Base-by-base conservation (phyloP, 2,329 filamentous ascomycete genomes). In the Aspergillus neoniger region DNA sequence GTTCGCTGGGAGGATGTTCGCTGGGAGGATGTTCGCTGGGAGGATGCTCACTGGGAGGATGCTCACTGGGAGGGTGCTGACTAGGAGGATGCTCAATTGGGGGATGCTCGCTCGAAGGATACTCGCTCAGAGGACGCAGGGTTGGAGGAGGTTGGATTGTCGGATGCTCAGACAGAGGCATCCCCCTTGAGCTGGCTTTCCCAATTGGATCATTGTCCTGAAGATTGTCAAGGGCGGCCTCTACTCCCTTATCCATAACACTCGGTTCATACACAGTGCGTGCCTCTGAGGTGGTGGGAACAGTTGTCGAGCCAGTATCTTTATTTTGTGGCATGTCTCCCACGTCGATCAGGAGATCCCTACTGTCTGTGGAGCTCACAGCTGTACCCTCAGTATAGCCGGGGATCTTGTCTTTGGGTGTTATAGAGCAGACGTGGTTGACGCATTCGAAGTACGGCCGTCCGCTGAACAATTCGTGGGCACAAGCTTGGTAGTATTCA, bases 401-500 rank as follows among this genome's bases (percentile, higher is more conserved):
- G 52, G 62, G 57, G n/a, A 66, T 58, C 32, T 63, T 62, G 19
- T 64, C 63, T 12, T 65, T 63, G 2, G 72, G 69, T 1, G 75
- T 77, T 17, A 77, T 70, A 0, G 74, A 77, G 55, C 78, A 80
- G 17, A 75, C 67, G 63, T 81, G 79, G 52, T 79, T 77, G 14
- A 73, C 57, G 54, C 79, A 80, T 60, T 80, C 75, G 51, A 80
- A 80, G 61, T 76, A 81, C 0, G 76, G 74, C 7, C 66, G 71
- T 17, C 71, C 69, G 52, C 73, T 78, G 55, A 79, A 73, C n/a
- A 77, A 63, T 48, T 81, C 79, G 61, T 80, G 74, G 1, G 78
- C 75, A 63, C 77, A 79, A 4, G 79, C 80, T 65, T 80, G 78
- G 54, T 76, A 79, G 59, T 79, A 79, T 58, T 79, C 77, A 2